Percentiles rank a stretch among this genome's conserved stretches.
Conservation (phyloP, 495 filamentous ascomycete genomes). For the Aspergillus hancockii region DNA sequence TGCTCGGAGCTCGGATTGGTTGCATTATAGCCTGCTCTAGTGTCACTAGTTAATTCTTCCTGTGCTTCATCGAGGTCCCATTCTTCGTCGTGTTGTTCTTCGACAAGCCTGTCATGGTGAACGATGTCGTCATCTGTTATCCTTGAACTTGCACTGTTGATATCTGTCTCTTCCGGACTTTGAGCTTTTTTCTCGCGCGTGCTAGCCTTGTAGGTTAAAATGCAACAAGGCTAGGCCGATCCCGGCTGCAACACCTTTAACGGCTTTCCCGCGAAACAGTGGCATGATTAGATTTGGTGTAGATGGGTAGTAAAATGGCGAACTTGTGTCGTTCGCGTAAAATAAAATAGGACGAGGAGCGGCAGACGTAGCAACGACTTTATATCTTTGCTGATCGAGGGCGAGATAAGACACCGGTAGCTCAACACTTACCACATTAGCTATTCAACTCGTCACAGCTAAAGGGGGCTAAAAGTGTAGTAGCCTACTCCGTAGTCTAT, state of each 20-base stretch:
- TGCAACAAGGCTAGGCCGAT: constrained; percentile 51
- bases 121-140: constrained; percentile 5
- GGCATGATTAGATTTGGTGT: not conserved
- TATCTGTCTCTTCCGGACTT: constrained; percentile 8
- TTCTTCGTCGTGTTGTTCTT: constrained; percentile 37
- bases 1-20: not conserved
- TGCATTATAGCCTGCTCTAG: not conserved
- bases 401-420: no score
- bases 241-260: constrained; percentile 33
- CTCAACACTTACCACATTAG: not conserved
- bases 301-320: not conserved
- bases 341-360: not conserved
- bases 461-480: not conserved
- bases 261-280: constrained; percentile 11
- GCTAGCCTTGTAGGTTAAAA: constrained; percentile 36
- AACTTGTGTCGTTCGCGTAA: not conserved
- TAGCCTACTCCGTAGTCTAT: no score
- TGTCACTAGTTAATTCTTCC: constrained; percentile 22
- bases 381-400: no score
- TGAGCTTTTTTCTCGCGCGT: constrained; percentile 26
- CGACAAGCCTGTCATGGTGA: constrained; percentile 9
- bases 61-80: constrained; percentile 55
- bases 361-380: no score
- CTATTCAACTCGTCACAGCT: not conserved
- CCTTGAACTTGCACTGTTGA: constrained; percentile 18